These are phyloP conservation scores for Yamadazyma epiphylla DNA, from an alignment of 1,139 yeast genomes.

Conservation along the genomic window DNA sequence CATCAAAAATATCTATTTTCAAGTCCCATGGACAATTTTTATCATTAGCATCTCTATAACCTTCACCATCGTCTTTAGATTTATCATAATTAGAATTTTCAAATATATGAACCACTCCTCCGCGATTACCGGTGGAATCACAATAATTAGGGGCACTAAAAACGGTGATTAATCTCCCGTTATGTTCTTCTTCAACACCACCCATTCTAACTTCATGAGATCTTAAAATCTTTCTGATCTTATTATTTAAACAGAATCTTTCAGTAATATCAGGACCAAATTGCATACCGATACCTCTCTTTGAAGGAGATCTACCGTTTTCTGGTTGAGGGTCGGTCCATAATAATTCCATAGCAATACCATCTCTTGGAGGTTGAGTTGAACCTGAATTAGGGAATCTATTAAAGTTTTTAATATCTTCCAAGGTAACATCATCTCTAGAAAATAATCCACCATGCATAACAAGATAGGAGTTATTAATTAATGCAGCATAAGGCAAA, in stretches of 20 bases:
- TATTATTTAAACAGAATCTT: constrained; percentile 67
- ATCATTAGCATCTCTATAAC: constrained; percentile 48
- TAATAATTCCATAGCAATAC: constrained; percentile 90
- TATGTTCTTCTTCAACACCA: constrained; percentile 86
- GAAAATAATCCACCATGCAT: constrained; percentile 97
- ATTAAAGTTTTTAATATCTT: constrained; percentile 70
- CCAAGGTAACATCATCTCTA: constrained; percentile 63
- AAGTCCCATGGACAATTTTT: constrained; percentile 47
- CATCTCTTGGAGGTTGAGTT: constrained; percentile 85
- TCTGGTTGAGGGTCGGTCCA: constrained; percentile 95
- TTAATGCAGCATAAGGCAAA: constrained; percentile 80
- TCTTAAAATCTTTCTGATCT: constrained; percentile 75
- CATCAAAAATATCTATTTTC: constrained; percentile 59
- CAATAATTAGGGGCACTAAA: constrained; percentile 98
- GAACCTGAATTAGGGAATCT: constrained; percentile 54
- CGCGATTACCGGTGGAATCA: constrained; percentile 85
- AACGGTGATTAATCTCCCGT: constrained; percentile 82
- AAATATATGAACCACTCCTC: constrained; percentile 74
- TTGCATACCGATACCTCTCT: constrained; percentile 93
- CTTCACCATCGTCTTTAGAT: constrained; percentile 40
- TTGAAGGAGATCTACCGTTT: constrained; percentile 80
- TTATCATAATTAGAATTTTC: constrained; percentile 32
- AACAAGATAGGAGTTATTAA: constrained; percentile 73
- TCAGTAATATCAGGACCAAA: constrained; percentile 96
- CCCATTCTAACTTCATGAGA: constrained; percentile 94